A percentile compares a stretch with the other conserved stretches of the same genome.
These are phyloP conservation scores for Acacia pycnantha DNA, from an alignment of 331 rosid species.

Conservation along the genomic window DNA sequence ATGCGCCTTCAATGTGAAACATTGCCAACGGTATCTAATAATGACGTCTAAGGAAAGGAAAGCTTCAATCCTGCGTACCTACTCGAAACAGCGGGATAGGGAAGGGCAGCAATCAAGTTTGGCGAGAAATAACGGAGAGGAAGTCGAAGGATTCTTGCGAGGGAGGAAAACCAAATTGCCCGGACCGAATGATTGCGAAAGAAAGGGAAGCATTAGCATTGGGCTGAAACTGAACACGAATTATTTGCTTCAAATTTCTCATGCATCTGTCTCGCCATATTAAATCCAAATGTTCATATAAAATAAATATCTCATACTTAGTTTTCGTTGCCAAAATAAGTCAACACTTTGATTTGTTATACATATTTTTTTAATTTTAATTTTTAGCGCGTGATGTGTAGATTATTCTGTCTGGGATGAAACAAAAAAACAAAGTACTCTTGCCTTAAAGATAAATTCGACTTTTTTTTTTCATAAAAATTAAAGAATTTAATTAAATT, in stretches of 20 bases:
- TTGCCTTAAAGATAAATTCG: no score
- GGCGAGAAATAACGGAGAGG: neutral
- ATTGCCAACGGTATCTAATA: constrained; percentile 24
- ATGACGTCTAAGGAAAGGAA: constrained; percentile 31
- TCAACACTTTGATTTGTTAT: neutral
- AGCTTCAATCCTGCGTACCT: constrained; percentile 19
- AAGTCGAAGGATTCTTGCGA: constrained; percentile 23
- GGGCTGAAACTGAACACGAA: neutral
- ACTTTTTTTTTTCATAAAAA: no score
- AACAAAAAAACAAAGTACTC: no score
- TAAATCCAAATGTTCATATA: neutral
- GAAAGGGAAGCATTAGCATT: constrained; percentile 21
- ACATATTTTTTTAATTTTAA: neutral
- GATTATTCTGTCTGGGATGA: neutral
- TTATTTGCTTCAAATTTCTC: neutral
- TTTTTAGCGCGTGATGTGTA: neutral
- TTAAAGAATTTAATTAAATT: no score
- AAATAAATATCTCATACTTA: neutral
- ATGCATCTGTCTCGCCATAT: neutral
- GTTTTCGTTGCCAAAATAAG: neutral
- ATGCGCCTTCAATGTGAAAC: constrained; percentile 26
- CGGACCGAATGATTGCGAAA: constrained; percentile 24
- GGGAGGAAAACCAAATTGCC: neutral
- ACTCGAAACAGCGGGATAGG: constrained; percentile 11
- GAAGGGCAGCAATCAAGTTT: neutral